Evolutionary conservation across 2,329 filamentous ascomycete species (phyloP).

Genomic region (Graphiopsis chlorocephala): DNA sequence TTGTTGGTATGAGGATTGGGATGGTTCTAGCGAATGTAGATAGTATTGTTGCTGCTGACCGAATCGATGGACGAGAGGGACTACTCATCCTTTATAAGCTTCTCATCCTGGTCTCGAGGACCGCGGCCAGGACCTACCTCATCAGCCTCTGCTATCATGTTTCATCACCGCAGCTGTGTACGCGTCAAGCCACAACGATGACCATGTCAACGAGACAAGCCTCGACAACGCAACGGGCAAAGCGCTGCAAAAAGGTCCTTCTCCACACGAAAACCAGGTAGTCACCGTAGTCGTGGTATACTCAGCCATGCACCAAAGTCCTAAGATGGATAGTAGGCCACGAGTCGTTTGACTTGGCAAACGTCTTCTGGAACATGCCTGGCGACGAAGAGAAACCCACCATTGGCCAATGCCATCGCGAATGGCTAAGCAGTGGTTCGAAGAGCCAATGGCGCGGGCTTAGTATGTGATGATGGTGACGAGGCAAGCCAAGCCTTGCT

Average conservation of each 20-base stretch:
- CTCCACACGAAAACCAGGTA: background rate
- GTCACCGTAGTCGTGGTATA: background rate
- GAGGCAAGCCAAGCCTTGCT: conserved; percentile 2
- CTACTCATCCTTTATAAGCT: background rate
- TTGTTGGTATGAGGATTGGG: background rate
- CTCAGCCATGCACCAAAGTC: background rate
- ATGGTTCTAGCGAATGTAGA: background rate
- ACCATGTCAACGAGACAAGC: background rate
- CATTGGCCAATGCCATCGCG: background rate
- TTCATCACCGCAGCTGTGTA: background rate
- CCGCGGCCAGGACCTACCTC: background rate
- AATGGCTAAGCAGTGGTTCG: conserved; percentile 3
- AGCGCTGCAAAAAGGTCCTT: background rate
- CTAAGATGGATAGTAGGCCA: background rate
- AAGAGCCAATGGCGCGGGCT: background rate
- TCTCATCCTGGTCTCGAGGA: background rate
- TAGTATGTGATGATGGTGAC: conserved; percentile 1
- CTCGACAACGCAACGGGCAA: background rate
- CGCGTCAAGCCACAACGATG: background rate
- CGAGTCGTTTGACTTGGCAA: conserved; percentile 1
- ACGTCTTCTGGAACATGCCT: background rate
- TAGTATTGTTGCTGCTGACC: background rate
- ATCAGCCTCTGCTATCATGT: background rate
- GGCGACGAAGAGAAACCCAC: background rate
- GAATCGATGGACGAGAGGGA: background rate